Evolutionary conservation across 805 yeast genomes (phyloP).

Genomic region (Kodamaea hsintzibuensis): DNA sequence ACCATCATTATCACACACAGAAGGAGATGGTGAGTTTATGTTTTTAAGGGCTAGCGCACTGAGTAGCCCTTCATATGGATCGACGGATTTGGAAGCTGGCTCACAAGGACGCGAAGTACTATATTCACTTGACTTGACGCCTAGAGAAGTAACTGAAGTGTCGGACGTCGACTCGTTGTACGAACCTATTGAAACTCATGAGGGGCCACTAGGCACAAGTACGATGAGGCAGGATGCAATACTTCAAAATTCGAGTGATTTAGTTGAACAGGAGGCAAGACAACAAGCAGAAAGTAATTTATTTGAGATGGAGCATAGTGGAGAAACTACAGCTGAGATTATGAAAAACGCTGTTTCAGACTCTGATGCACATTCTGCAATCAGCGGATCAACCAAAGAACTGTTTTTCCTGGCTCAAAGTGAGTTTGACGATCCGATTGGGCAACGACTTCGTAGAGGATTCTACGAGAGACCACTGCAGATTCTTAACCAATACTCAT

Average conservation of each 20-base stretch:
- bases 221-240: neutral
- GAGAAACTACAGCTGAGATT: neutral
- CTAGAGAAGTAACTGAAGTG: neutral
- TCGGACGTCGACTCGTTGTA: neutral
- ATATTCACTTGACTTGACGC: neutral
- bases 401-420: slow-evolving; percentile 15
- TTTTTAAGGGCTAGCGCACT: neutral
- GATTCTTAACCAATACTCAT: slow-evolving; percentile 21
- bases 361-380: neutral
- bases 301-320: slow-evolving; percentile 1
- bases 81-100: slow-evolving; percentile 4
- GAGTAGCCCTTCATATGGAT: neutral
- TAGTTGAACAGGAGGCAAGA: too few relatives aligned
- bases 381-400: neutral
- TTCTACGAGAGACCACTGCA: slow-evolving; percentile 27
- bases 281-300: neutral
- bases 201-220: neutral
- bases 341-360: neutral
- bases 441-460: slow-evolving; percentile 7
- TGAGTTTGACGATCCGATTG: slow-evolving; percentile 5
- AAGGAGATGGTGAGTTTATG: slow-evolving; percentile 1
- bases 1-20: neutral
- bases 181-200: neutral
- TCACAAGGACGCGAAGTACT: neutral
- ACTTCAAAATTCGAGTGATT: too few relatives aligned